Evolutionary conservation across 106 monocot genomes (phyloP), one percentile per base, ranked within the genome.

Genomic region (Iris macrosiphon): DNA sequence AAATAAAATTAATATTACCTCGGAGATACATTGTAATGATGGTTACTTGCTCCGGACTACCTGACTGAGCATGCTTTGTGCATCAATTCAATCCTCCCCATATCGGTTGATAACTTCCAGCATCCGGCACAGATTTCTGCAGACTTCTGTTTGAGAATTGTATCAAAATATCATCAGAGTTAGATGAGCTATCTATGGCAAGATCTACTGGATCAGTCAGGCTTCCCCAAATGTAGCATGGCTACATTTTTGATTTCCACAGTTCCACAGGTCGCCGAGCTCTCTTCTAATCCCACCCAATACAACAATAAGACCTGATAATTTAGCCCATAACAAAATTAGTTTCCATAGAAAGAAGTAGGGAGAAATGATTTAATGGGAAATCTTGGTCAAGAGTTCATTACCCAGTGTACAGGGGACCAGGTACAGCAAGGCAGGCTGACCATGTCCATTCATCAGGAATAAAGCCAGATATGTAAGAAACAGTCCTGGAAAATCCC

Each of bases 341-440:
- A 17, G 1, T 12, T 14, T 52, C 15, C 7, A 26, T 30, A 4
- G 14, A 19, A 43, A 17, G 43, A 28, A 30, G 10, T 12, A 30
- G 9, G 1, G 6, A 11, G 14, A 16, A 32, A 16, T 21, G 0
- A 21, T 20, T 22, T 14, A 18, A 4, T 14, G 19, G 3, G 17
- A 29, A 9, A 25, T 7, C 7, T 29, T 31, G 26, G 14, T 0
- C 10, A n/a, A 2, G 4, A 28, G 39, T 34, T 33, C 4, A n/a
- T 69, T 67, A 82, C 87, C 81, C 72, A 87, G 60, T 28, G 87
- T 87, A 42, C 71, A 87, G 24, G 87, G 87, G 33, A 87, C 87
- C 35, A 87, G 71, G 48, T 87, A 87, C 11, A 87, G 75, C 55
- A 87, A 55, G 26, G 87, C n/a, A n/a, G n/a, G n/a, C n/a, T n/a